These are phyloP conservation scores for Polyplosphaeria fusca DNA, from an alignment of 495 filamentous ascomycete species.

Conservation along the genomic window DNA sequence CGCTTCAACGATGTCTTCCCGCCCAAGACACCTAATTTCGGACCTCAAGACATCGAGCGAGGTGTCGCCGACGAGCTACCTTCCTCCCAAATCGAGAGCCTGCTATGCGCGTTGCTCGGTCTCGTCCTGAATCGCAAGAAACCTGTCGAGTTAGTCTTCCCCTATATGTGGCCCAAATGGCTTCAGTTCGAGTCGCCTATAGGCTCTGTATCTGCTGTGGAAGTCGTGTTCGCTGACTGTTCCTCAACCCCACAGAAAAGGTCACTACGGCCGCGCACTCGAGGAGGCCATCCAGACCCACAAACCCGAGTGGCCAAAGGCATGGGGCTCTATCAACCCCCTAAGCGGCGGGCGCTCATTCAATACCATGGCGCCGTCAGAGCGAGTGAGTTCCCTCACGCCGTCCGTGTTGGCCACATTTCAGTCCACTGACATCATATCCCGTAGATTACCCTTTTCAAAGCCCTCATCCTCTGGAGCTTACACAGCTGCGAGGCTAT, in stretches of 20 bases:
- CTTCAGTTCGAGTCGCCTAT: conserved; percentile 15
- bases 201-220: neutral
- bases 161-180: neutral
- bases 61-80: conserved; percentile 75
- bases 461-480: conserved; percentile 81
- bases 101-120: conserved; percentile 84
- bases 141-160: conserved; percentile 82
- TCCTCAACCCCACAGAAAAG: conserved; percentile 52
- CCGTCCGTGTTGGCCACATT: neutral
- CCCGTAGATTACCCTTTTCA: conserved; percentile 70
- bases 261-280: conserved; percentile 85
- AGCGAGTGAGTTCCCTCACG: conserved; percentile 63
- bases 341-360: conserved; percentile 75
- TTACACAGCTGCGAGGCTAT: conserved; percentile 86
- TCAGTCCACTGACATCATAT: conserved; percentile 23
- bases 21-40: conserved; percentile 79
- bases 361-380: conserved; percentile 68
- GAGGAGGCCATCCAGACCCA: conserved; percentile 90
- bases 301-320: conserved; percentile 80
- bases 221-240: conserved; percentile 15
- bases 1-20: conserved; percentile 87
- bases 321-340: conserved; percentile 84
- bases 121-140: conserved; percentile 95
- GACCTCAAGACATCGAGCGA: conserved; percentile 90
- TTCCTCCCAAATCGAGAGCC: conserved; percentile 77